These are phyloP conservation scores for Solanum piurae DNA, from an alignment of 257 asterid species.

Conservation along the genomic window DNA sequence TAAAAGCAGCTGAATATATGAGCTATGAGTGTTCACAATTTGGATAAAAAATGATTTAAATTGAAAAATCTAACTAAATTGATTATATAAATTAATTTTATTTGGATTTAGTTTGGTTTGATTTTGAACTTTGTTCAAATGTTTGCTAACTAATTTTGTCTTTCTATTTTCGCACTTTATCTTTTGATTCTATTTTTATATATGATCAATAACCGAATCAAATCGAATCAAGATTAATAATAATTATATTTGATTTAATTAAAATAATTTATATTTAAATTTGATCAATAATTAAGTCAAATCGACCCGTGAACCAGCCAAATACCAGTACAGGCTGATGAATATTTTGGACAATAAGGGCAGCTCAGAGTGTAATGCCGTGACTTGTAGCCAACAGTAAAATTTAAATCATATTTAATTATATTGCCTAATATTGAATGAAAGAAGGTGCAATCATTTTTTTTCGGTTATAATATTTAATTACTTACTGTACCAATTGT, in stretches of 20 bases:
- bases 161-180: not conserved
- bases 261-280: too few species aligned
- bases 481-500: not conserved
- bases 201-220: too few species aligned
- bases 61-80: too few species aligned
- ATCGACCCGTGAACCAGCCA: too few species aligned
- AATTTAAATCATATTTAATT: not conserved
- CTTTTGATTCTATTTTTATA: too few species aligned
- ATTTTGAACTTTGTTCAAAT: not conserved
- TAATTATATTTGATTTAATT: too few species aligned
- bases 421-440: not conserved
- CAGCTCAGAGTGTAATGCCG: not conserved
- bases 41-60: not conserved
- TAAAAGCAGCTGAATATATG: not conserved
- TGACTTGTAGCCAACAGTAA: not conserved
- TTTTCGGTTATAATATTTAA: not conserved
- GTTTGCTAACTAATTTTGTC: too few species aligned
- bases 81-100: too few species aligned
- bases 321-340: not conserved
- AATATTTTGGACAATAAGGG: not conserved
- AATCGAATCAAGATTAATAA: too few species aligned
- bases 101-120: not conserved
- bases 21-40: fast-evolving
- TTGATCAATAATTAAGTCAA: too few species aligned
- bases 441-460: not conserved